Conservation (phyloP, 1,139 yeast species). For the Saccharomyces hybrid region DNA sequence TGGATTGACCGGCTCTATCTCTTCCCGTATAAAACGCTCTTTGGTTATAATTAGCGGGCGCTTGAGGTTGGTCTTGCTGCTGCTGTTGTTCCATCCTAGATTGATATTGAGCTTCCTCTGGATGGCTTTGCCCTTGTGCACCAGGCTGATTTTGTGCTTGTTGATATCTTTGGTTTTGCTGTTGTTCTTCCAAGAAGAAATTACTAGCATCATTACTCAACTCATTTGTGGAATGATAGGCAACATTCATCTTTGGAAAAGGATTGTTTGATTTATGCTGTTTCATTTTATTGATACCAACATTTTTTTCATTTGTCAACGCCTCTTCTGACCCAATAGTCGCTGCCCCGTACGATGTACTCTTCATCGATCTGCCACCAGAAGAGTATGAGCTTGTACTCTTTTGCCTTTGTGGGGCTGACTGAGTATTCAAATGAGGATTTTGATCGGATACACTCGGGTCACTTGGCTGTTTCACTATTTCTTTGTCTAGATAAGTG, state of each 20-base stretch:
- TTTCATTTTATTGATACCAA: constrained; percentile 8
- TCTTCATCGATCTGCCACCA: constrained; percentile 10
- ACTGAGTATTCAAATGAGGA: background rate
- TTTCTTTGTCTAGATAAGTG: constrained; percentile 9
- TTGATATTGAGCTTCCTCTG: background rate
- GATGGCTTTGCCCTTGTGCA: background rate
- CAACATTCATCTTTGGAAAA: constrained; percentile 26
- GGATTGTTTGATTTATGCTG: constrained; percentile 32
- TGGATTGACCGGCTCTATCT: background rate
- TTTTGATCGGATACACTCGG: background rate
- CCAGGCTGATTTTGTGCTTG: background rate
- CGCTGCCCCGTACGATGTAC: constrained; percentile 3
- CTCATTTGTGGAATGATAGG: constrained; percentile 1
- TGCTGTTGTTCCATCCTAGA: background rate
- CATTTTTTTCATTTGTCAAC: constrained; percentile 18
- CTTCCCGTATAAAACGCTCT: background rate
- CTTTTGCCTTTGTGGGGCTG: constrained; percentile 10
- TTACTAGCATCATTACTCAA: background rate
- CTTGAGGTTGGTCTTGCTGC: background rate
- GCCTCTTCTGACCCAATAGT: constrained; percentile 10
- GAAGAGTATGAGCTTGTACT: constrained; percentile 13
- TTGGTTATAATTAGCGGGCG: background rate
- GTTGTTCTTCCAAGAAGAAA: constrained; percentile 2
- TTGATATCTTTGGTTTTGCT: constrained; percentile 7
- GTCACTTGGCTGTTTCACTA: background rate